Base-by-base conservation (phyloP, 495 filamentous ascomycete species). In the Aspergillus taichungensis region DNA sequence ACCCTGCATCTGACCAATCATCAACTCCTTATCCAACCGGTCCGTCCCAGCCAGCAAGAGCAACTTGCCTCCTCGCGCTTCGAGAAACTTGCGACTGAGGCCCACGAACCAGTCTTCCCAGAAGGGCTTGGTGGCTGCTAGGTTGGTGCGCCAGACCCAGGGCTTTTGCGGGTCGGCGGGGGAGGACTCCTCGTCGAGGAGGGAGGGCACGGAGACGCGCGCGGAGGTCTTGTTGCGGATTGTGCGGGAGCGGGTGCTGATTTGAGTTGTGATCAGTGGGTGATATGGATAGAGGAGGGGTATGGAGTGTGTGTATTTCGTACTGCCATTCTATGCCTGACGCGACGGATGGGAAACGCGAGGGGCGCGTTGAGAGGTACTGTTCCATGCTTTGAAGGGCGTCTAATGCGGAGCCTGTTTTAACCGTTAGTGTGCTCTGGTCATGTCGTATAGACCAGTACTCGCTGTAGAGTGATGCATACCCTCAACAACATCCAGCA, bases 1-100 rank as follows among this genome's bases (percentile, higher is more conserved):
- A 84, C 88, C 88, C 75, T 95, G 89, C 89, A 95, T 95, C 65
- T 97, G 92, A 11, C 88, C 92, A 59, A 97, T 97, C 67, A 90
- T 95, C 51, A 97, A 62, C 54, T 97, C 92, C 55, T 85, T 94
- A 60, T 97, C 92, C 39, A 99, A 63, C 43, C 94, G 74, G 65
- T 99, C 92, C 10, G 92, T 97, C 6, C 92, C 92, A 6, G 92
- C 94, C 11, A 99, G 75, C 27, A 99, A 66, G 24, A 99, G 68
- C 47, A 97, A 59, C 64, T 99, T 99, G 36, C 89, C 92, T 7
- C 91, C 92, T 38, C 76, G 76, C 0, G 83, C 85, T 30, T 75
- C 72, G 24, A 99, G 74, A 61, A 99, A 99, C 63, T 95, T 95
- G 42, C 74, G 73, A 54, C 86, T 94, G 42, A 97, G 71, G 0